phyloP scores from a whole-genome alignment of 805 yeast genomes.

The Metschnikowia corniflorae region DNA sequence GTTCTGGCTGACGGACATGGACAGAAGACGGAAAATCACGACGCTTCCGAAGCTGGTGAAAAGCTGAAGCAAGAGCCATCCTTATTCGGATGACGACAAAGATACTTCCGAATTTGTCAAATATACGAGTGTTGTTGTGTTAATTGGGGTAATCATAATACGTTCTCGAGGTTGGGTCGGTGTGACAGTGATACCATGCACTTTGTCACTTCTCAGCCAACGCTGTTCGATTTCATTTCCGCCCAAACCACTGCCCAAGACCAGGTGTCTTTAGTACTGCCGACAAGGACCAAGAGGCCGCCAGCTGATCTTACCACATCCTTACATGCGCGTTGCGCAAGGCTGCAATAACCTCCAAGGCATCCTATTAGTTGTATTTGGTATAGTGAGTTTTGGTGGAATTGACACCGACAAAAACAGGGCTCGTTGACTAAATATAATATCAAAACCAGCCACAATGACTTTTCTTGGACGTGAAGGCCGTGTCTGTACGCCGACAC shows the following conservation, averaged over 20 bases:
- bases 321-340: conserved; percentile 58
- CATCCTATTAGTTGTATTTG: conserved; percentile 63
- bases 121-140: too few species aligned
- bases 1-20: too few species aligned
- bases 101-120: too few species aligned
- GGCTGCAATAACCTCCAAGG: conserved; percentile 53
- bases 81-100: too few species aligned
- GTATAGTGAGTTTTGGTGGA: conserved; percentile 41
- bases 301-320: conserved; percentile 29
- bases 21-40: too few species aligned
- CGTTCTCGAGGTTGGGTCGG: too few species aligned
- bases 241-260: conserved; percentile 2
- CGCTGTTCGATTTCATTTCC: conserved; percentile 10
- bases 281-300: conserved; percentile 5
- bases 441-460: conserved; percentile 1
- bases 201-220: conserved; percentile 3
- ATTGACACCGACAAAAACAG: conserved; percentile 38
- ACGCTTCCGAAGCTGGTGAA: too few species aligned
- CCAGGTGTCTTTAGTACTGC: conserved; percentile 12
- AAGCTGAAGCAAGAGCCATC: too few species aligned
- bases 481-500: conserved; percentile 8
- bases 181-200: conserved; percentile 9
- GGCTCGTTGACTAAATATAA: conserved; percentile 10
- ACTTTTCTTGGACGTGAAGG: conserved; percentile 5
- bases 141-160: too few species aligned